Base-by-base conservation (phyloP, 2,329 filamentous ascomycete genomes). In the Coleophoma cylindrospora region DNA sequence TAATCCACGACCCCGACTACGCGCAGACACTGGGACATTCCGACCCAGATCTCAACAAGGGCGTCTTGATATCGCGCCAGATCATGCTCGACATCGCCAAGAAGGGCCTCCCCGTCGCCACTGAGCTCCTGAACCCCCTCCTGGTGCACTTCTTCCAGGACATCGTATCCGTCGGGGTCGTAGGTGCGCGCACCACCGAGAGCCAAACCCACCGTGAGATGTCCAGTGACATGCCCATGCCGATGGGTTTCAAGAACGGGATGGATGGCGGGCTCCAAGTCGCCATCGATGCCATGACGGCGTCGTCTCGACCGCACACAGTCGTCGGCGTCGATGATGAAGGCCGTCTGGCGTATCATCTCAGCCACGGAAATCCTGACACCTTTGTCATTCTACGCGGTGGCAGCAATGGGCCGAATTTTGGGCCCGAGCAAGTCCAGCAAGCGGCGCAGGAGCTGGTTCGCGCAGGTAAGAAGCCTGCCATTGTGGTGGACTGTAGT, bases 291-390 rank as follows among this genome's bases (percentile, higher is more conserved):
- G 94, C 94, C 33, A 96, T 97, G 66, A 94, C 92, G 52, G 85
- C 88, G 32, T 88, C 87, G 1, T 84, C 85, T 51, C 78, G 86
- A n/a, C 84, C 81, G 69, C 94, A 99, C 71, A 91, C 96, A 75
- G 99, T 99, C 78, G 87, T 99, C 79, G 92, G 91, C 71, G 94
- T 99, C 45, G 99, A 94, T 32, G 97, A 99, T 79, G 91, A 96
- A 66, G 94, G 94, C 53, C 77, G 96, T 54, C 94, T 92, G 41
- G 91, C 94, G 54, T 97, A 97, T 62, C 96, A 91, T 45, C 84
- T 89, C 70, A 99, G 94, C 14, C 81, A 80, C 50, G 94, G 94
- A 49, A 99, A 99, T 70, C 88, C 96, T 72, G 89, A 99, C 71
- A 94, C 94, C 65, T 99, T 99, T 66, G 89, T 97, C 47, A 96